These are phyloP conservation scores for Auriscalpium microsporum DNA, from an alignment of 768 basidiomycete species.

Conservation along the genomic window DNA sequence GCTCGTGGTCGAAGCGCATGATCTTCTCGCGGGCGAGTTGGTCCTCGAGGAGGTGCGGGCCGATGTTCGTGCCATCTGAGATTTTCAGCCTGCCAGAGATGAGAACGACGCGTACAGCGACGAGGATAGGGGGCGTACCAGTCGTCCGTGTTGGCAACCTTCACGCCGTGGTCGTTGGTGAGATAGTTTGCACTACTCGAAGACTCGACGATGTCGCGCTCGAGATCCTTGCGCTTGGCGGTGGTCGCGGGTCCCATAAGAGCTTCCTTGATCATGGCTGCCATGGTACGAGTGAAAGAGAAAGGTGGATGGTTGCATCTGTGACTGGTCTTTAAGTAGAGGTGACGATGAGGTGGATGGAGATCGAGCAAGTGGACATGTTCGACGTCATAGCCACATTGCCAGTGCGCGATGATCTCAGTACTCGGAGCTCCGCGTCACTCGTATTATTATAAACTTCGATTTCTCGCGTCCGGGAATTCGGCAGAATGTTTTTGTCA, in stretches of 20 bases:
- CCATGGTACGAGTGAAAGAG: conserved; percentile 11
- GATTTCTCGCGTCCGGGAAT: no score
- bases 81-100: conserved; percentile 42
- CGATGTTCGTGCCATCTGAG: conserved; percentile 37
- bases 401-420: no score
- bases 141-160: conserved; percentile 53
- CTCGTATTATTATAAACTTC: no score
- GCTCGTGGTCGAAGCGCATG: conserved; percentile 77
- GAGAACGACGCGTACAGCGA: not conserved
- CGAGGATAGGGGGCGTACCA: conserved; percentile 34
- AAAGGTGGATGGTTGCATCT: not conserved
- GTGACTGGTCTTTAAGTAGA: not conserved
- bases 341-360: not conserved
- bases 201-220: conserved; percentile 26
- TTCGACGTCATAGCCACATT: not conserved
- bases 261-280: conserved; percentile 8
- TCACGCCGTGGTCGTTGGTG: conserved; percentile 58
- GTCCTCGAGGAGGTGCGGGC: conserved; percentile 74
- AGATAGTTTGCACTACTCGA: conserved; percentile 20
- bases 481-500: no score
- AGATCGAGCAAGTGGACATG: not conserved
- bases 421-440: no score
- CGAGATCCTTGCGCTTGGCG: conserved; percentile 21
- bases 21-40: conserved; percentile 70
- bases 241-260: not conserved